Base-by-base conservation (phyloP, 805 yeast genomes). In the Candida nanaspora region DNA sequence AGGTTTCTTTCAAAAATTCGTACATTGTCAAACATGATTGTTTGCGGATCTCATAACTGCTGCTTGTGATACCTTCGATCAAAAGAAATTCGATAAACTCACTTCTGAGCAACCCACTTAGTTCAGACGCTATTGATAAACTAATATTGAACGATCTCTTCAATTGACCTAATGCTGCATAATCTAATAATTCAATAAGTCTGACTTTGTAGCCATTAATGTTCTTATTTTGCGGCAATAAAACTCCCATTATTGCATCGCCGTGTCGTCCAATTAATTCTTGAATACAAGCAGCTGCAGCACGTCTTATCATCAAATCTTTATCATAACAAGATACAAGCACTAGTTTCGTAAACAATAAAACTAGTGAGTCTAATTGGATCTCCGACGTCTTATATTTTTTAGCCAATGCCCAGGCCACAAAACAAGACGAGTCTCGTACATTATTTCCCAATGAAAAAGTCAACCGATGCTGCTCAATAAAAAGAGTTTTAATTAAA, bases 241-340 rank as follows among this genome's bases (percentile, higher is more conserved):
- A 35, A 4, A 48, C 38, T 3, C 43, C 46, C 51, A 78, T 62
- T 22, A 69, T 42, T 25, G 42, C 26, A 11, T 61, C 61, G 1
- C 85, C 85, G 53, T 78, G 80, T 29, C 97, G 63, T 0, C 98
- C 98, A 3, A 86, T 56, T 14, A 83, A 68, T 52, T 89, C 98
- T 54, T 89, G 97, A 6, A 89, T 51, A 0, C 93, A 91, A 1
- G 97, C 96, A 5, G 86, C 68, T 1, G 89, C 81, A 15, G 96
- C 89, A 42, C 94, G 67, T 41, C 96, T 68, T 6, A 88, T 74
- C 43, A 80, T 70, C 16, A 86, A 63, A 41, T 88, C 96, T 19
- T 69, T 63, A 55, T 89, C 98, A 53, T 82, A 81, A 37, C 86
- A 68, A 8, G 81, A 62, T 1, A 77, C 69, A 10, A 69, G 55